Evolutionary conservation across 768 basidiomycete genomes (phyloP).

Genomic region (Termitomyces sp.): DNA sequence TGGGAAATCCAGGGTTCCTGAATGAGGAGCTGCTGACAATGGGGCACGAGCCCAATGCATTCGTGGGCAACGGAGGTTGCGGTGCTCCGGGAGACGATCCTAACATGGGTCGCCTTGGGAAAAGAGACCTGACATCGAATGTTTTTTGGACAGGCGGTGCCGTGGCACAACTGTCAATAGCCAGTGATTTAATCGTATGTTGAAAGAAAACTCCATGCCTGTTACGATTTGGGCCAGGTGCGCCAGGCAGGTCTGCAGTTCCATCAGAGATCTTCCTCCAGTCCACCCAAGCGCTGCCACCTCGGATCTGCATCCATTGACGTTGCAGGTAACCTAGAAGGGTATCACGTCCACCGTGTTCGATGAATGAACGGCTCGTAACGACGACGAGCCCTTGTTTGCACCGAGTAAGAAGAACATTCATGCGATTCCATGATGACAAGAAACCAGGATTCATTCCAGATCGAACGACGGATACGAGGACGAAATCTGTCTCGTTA

Average conservation of each 20-base stretch:
- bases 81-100: background rate
- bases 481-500: slow-evolving; percentile 45
- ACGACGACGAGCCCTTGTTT: slow-evolving; percentile 42
- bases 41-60: background rate
- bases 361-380: slow-evolving; percentile 36
- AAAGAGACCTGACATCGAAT: background rate
- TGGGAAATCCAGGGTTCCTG: background rate
- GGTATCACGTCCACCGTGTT: slow-evolving; percentile 25
- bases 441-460: slow-evolving; percentile 38
- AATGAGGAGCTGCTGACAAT: background rate
- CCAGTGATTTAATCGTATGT: background rate
- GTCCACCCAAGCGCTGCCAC: slow-evolving; percentile 23
- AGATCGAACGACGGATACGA: slow-evolving; percentile 49
- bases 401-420: slow-evolving; percentile 50
- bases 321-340: slow-evolving; percentile 36
- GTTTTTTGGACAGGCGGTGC: background rate
- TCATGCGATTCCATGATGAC: slow-evolving; percentile 36
- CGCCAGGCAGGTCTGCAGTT: slow-evolving; percentile 27
- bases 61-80: background rate
- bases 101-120: background rate
- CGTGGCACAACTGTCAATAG: background rate
- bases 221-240: slow-evolving; percentile 10
- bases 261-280: slow-evolving; percentile 24
- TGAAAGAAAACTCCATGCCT: background rate
- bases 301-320: slow-evolving; percentile 17